Evolutionary conservation across 1,139 yeast species (phyloP), one percentile per base, ranked within the genome.

Genomic region (Magnusiomyces suaveolens): DNA sequence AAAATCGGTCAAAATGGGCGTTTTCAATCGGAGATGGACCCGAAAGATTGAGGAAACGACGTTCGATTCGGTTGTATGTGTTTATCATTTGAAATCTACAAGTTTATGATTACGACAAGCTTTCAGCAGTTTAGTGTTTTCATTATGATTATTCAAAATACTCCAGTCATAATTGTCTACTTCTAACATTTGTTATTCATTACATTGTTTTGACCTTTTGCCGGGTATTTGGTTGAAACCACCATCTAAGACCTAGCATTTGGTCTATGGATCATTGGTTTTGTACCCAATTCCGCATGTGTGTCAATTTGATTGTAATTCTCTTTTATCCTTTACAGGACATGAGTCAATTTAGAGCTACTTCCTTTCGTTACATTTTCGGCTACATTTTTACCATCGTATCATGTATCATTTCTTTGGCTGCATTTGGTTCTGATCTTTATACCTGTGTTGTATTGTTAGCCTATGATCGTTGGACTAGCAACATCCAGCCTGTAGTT

Each of bases 361-460:
- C 75, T 53, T 74, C 74, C 23, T 71, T 76, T 59, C 66, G 78
- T 48, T 83, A 88, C 2, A 60, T 87, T 1, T 59, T 75, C 46
- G 77, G 80, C 60, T 87, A 83, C 63, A 52, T 79, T 2, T 65
- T 74, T 60, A 73, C 79, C 68, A 76, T 83, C 75, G 57, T 77
- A 2, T 67, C 79, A 54, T 69, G 83, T 24, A 48, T 80, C 18
- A 69, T 87, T 55, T 78, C 83, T 43, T 64, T 80, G 56, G 80
- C 81, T 0, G 78, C 86, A 54, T 72, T 85, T 50, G 87, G 76
- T 0, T 77, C 86, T 2, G 97, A 88, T 71, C 75, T 87, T 25
- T 88, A 87, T 70, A 87, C 96, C 0, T 83, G 94, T 66, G 72
- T 88, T 56, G 82, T 80, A 60, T 78, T 88, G 53, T 73, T 88